Percentiles rank a stretch among this genome's conserved stretches.
Conservation (phyloP, 305 asterid genomes). For the Rubia balearica region DNA sequence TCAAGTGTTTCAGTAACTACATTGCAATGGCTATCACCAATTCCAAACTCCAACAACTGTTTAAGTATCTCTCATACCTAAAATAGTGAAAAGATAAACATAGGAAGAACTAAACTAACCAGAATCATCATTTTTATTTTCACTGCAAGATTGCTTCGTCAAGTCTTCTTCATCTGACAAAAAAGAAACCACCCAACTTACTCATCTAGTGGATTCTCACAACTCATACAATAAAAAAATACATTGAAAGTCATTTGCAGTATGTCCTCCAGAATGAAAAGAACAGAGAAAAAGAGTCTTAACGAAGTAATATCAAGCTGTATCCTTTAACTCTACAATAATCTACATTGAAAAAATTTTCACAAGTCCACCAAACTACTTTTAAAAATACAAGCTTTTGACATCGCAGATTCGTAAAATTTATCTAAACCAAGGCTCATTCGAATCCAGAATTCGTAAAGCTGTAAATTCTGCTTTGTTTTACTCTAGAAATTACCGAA, state of each 20-base stretch:
- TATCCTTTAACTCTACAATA: not conserved
- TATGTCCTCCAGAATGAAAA: not conserved
- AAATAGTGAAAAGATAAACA: slow-evolving; percentile 1
- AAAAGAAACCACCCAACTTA: slow-evolving; percentile 8
- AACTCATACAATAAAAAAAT: not conserved
- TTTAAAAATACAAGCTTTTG: not conserved
- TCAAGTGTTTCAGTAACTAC: not conserved
- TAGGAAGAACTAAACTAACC: slow-evolving; percentile 32
- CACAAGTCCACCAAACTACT: not conserved
- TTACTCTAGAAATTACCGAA: not conserved
- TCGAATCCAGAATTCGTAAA: not conserved
- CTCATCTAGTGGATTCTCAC: slow-evolving; percentile 1
- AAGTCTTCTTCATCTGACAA: slow-evolving; percentile 36
- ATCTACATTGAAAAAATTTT: not conserved
- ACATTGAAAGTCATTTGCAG: not conserved
- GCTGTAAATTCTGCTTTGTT: not conserved
- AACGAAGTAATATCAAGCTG: not conserved
- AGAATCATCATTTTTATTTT: slow-evolving; percentile 29
- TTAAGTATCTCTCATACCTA: not conserved
- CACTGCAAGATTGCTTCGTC: slow-evolving; percentile 17
- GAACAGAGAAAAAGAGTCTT: not conserved
- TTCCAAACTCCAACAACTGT: not conserved
- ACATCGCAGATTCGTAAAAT: not conserved
- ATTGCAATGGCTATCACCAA: not conserved
- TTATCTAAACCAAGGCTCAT: not conserved